Base-by-base conservation (phyloP, 108 stramenopile genomes). In the Fragilaria crotonensis region DNA sequence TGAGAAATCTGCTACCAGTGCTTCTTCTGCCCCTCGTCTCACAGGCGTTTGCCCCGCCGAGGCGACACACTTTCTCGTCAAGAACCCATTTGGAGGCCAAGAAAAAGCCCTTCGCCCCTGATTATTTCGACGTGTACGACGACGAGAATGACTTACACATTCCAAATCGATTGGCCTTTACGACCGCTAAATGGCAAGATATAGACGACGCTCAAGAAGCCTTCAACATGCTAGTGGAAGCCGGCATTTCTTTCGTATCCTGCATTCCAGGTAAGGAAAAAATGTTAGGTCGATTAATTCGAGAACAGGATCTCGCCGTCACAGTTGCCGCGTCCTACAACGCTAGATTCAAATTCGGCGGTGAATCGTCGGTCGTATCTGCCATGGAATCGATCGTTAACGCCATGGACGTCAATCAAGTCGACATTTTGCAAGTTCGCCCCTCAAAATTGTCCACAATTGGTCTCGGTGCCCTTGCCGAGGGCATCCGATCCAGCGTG, bases 61-160 rank as follows among this genome's bases (percentile, higher is more conserved):
- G 14, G 7, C 7, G 36, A 41, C 14, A 41, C 14, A 11, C 36
- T 14, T 14, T 7, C 7, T 41, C 36, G 36, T 11, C 11, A 11
- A 7, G 14, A 11, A 11, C 14, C 11, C 36, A 41, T 41, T 14
- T 41, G 11, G 14, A 7, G 7, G 36, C 11, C 36, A 41, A 41
- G 36, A 41, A 41, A 41, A 41, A 41, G 14, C 36, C 36, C 36
- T 41, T 41, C 14, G 36, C 36, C 14, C 36, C 36, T 41, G 91
- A 93, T 49, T 89, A 66, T 57, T 46, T 60, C 2, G 79, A 70
- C 25, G 85, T 80, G 51, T 76, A 79, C 49, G 66, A 66, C 26
- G 88, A 87, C 60, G 92, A 93, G 59, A 93, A 93, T 64, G 86
- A 83, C 26, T 78, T 93, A 36, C 87, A 87, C 45, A 80, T 93